These are phyloP conservation scores for Aciculosporium take DNA, from an alignment of 2,329 filamentous ascomycete genomes.

Conservation along the genomic window DNA sequence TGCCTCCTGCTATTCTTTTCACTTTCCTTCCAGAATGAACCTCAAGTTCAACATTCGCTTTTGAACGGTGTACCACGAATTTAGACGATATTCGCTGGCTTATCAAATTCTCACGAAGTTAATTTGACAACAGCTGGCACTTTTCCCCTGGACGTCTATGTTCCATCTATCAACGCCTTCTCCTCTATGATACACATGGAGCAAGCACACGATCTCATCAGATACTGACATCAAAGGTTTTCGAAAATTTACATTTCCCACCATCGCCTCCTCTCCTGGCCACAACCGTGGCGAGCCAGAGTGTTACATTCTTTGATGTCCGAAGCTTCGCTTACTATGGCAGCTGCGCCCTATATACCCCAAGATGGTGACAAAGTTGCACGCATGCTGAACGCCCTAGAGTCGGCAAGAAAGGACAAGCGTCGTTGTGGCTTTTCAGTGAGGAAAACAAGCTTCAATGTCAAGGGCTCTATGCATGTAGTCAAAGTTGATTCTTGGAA, in stretches of 20 bases:
- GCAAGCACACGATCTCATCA: background rate
- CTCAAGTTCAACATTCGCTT: too few relatives aligned
- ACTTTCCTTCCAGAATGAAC: too few relatives aligned
- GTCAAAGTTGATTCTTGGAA: constrained; percentile 80
- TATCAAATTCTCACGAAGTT: background rate
- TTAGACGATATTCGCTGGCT: too few relatives aligned
- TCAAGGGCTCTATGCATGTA: constrained; percentile 46
- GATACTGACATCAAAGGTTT: background rate
- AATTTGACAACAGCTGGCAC: too few relatives aligned
- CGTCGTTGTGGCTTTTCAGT: constrained; percentile 51
- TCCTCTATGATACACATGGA: too few relatives aligned
- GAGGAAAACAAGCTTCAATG: constrained; percentile 65
- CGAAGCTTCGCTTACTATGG: constrained; percentile 11
- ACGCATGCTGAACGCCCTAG: constrained; percentile 49
- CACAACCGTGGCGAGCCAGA: background rate
- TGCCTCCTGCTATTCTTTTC: too few relatives aligned
- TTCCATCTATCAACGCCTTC: background rate
- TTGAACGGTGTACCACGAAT: too few relatives aligned
- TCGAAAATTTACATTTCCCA: background rate
- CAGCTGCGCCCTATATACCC: constrained; percentile 40
- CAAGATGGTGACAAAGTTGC: constrained; percentile 59
- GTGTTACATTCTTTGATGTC: background rate
- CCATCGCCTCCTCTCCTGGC: background rate
- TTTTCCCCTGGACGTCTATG: background rate
- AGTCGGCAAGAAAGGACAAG: constrained; percentile 39